phyloP scores from a whole-genome alignment of 306 rosid species.

The Begonia loranthoides region DNA sequence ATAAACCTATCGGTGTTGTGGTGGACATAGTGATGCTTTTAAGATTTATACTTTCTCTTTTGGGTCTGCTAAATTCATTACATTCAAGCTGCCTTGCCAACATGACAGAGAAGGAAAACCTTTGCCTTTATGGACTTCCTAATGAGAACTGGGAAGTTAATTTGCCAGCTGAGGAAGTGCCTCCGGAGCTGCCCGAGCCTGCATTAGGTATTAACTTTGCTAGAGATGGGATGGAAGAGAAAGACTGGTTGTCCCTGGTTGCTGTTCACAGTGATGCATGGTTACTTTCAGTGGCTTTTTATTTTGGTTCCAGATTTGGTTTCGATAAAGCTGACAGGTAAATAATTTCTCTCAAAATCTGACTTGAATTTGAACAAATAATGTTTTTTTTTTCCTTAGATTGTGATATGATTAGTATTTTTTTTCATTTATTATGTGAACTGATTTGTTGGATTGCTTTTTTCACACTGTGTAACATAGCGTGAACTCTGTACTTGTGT shows the following conservation, averaged over 20 bases:
- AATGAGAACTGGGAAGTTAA: slow-evolving; percentile 44
- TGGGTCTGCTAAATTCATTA: too few relatives aligned
- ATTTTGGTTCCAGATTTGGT: slow-evolving; percentile 38
- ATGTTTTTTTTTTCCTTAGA: too few relatives aligned
- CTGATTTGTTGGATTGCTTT: too few relatives aligned
- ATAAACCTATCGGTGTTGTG: too few relatives aligned
- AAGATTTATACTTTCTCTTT: too few relatives aligned
- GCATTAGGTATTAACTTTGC: slow-evolving; percentile 55
- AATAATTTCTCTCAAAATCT: not conserved
- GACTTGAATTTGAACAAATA: too few relatives aligned
- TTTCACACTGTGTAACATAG: too few relatives aligned
- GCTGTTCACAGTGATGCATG: slow-evolving; percentile 40
- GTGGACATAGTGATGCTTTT: too few relatives aligned
- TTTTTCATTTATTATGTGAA: too few relatives aligned
- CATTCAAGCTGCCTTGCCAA: too few relatives aligned
- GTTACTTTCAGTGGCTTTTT: slow-evolving; percentile 39
- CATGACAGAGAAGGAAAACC: slow-evolving; percentile 36
- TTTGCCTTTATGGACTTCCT: slow-evolving; percentile 44
- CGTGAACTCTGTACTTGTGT: too few relatives aligned
- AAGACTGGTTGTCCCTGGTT: slow-evolving; percentile 32
- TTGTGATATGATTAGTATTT: too few relatives aligned
- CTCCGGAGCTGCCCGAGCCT: slow-evolving; percentile 54
- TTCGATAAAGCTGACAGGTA: slow-evolving; percentile 42
- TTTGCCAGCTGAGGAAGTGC: slow-evolving; percentile 46
- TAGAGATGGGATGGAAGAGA: slow-evolving; percentile 52